Conservation (phyloP, 345 rosid genomes). For the Syzygium grande region DNA sequence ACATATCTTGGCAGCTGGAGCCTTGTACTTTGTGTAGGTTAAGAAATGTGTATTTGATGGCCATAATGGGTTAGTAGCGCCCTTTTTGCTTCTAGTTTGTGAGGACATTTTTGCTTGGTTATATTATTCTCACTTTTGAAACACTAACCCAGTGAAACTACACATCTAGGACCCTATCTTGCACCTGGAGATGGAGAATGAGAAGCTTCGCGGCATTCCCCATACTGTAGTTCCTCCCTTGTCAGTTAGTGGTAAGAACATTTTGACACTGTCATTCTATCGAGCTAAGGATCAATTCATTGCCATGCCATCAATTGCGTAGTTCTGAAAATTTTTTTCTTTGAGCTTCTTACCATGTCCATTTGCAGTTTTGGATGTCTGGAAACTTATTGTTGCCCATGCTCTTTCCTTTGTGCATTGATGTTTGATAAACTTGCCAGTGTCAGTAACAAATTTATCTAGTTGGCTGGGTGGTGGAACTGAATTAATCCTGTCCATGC, state of each 20-base stretch:
- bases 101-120: too few relatives aligned
- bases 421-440: neutral
- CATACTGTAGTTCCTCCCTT: neutral
- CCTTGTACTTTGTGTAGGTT: too few relatives aligned
- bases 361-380: neutral
- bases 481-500: neutral
- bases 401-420: neutral
- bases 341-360: neutral
- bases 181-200: neutral
- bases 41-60: too few relatives aligned
- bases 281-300: neutral
- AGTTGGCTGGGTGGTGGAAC: too few relatives aligned
- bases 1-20: too few relatives aligned
- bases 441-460: too few relatives aligned
- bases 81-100: too few relatives aligned
- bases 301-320: neutral
- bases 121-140: too few relatives aligned
- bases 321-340: too few relatives aligned
- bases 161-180: neutral
- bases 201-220: neutral
- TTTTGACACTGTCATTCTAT: too few relatives aligned
- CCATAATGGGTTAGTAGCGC: too few relatives aligned
- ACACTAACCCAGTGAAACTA: neutral
- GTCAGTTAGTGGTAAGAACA: neutral
- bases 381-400: neutral